Conservation (phyloP, 805 yeast genomes). For the Kodamaea sagamina region DNA sequence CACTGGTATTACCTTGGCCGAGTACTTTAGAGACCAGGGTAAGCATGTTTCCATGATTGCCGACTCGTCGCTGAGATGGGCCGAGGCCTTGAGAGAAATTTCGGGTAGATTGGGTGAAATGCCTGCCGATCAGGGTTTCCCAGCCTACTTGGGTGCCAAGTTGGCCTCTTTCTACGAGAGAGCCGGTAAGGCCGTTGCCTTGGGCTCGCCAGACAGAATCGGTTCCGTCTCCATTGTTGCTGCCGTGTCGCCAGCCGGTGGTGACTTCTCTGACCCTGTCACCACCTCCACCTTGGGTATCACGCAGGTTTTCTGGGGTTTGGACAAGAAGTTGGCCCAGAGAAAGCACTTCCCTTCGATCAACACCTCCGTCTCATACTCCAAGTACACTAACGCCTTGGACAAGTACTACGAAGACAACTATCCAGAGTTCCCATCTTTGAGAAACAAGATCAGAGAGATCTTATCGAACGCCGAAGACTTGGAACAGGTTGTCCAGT, state of each 20-base stretch:
- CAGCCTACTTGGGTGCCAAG: conserved; percentile 98
- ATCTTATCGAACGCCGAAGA: conserved; percentile 96
- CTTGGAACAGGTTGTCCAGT: conserved; percentile 97
- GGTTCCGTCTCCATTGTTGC: conserved; percentile 99
- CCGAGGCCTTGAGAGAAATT: conserved; percentile 99
- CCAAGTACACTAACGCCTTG: conserved; percentile 90
- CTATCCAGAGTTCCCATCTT: conserved; percentile 87
- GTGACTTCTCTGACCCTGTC: conserved; percentile 99
- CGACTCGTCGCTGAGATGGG: conserved; percentile 99
- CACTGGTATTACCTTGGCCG: conserved; percentile 98
- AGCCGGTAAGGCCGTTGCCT: conserved; percentile 94
- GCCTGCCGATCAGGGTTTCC: conserved; percentile 99
- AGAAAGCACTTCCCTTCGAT: conserved; percentile 99
- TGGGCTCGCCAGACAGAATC: conserved; percentile 94
- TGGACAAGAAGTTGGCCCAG: conserved; percentile 98
- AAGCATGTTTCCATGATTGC: conserved; percentile 99
- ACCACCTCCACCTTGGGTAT: conserved; percentile 98
- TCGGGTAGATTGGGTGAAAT: conserved; percentile 99
- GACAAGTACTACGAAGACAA: conserved; percentile 80
- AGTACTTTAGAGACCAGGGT: conserved; percentile 99
- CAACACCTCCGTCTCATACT: conserved; percentile 93
- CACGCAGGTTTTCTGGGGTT: conserved; percentile 99
- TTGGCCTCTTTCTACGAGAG: conserved; percentile 99
- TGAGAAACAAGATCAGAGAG: conserved; percentile 92
- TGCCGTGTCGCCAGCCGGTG: conserved; percentile 99